Base-by-base conservation (phyloP, 2,329 filamentous ascomycete genomes). In the Ascochyta pisi region DNA sequence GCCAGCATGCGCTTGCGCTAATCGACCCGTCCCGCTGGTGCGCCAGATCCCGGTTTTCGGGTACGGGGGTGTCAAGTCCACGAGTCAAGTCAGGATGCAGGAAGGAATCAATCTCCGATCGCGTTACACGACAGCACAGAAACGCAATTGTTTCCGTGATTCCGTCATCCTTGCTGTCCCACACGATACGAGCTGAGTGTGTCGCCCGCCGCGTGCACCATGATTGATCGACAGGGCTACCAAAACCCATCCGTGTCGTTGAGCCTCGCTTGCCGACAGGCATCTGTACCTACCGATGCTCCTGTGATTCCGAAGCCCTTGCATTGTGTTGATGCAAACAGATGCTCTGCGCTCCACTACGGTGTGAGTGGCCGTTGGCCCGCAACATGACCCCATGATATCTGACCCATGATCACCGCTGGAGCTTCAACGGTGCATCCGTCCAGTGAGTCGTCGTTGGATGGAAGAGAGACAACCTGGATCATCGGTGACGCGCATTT, bases 11-110 rank as follows among this genome's bases (percentile, higher is more conserved):
- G 29, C 23, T 31, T 22, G 16, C 40, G 40, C 52, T 43, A 45
- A 47, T 51, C 48, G 42, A 56, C 42, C 47, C 53, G 47, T 46
- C 34, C 42, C 48, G 47, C 47, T 51, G 53, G 48, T 40, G 31
- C 33, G 22, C 38, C 10, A 19, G 33, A 50, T 46, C 53, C 53
- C 41, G 48, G 38, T 56, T 26, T 29, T 42, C 42, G 53, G 53
- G 43, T 39, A 51, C 38, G 37, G 53, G 27, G 42, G 8, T 51
- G 33, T 51, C 37, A 48, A 41, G 26, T 48, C 42, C 47, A 47
- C 47, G 53, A 56, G 53, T 56, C 38, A 56, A 40, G 23, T 45
- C 40, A 49, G 22, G 52, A 45, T 50, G 27, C 29, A 22, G 15
- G 40, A 41, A 50, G 53, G 24, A 39, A 19, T 29, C 16, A 24